Percentiles rank a stretch among this genome's conserved stretches.
Evolutionary conservation across 352 stramenopile species (phyloP).

Genomic region (Phytophthora tentaculata): DNA sequence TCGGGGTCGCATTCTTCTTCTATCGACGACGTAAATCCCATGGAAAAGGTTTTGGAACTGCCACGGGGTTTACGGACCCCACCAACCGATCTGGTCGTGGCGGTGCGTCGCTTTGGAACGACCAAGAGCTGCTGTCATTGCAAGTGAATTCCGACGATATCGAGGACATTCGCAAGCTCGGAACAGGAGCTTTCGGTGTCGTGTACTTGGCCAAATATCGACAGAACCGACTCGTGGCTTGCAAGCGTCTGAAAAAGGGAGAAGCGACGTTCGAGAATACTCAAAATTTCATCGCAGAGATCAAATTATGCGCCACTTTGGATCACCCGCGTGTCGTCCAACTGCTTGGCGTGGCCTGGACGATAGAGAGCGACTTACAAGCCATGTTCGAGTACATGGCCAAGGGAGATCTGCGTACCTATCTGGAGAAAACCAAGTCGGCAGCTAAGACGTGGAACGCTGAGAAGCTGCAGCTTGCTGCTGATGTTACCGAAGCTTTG

Average conservation of each 20-base stretch:
- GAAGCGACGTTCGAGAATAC: conserved; percentile 49
- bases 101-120: conserved; percentile 48
- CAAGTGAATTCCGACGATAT: conserved; percentile 58
- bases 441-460: conserved; percentile 36
- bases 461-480: conserved; percentile 58
- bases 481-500: conserved; percentile 57
- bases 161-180: conserved; percentile 55
- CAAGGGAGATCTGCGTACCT: conserved; percentile 58
- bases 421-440: conserved; percentile 37
- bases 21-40: conserved; percentile 33
- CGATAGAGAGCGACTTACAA: conserved; percentile 56
- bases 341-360: conserved; percentile 74
- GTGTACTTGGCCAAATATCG: conserved; percentile 61
- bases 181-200: conserved; percentile 50
- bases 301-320: conserved; percentile 68
- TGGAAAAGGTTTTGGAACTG: conserved; percentile 27
- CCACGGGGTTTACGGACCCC: conserved; percentile 19
- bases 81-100: conserved; percentile 12
- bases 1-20: conserved; percentile 33
- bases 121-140: conserved; percentile 56
- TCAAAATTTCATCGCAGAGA: conserved; percentile 65
- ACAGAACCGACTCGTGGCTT: conserved; percentile 44
- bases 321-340: conserved; percentile 71
- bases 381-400: conserved; percentile 76
- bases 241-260: conserved; percentile 56